Evolutionary conservation across 139 green algal genomes (phyloP), one percentile per base, ranked within the genome.

Genomic region (Diplosphaera chodatii): DNA sequence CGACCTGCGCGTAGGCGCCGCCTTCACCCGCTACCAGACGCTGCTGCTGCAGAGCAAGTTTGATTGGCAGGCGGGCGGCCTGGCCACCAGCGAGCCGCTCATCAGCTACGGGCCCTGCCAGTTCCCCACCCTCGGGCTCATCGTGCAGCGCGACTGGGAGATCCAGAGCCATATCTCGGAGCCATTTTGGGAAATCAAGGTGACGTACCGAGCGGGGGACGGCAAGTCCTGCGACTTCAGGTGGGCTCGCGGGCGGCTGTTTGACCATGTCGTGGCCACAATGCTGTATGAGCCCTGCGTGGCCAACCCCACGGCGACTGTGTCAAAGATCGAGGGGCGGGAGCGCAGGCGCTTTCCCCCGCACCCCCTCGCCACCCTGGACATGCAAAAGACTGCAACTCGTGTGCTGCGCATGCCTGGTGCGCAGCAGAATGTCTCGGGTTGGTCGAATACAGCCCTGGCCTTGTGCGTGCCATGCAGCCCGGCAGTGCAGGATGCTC

Each of bases 21-120:
- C 88, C 65, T 99, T 99, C 83, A 99, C 95, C 1, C 86, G 95
- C 27, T 93, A 98, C 66, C 93, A 98, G 59, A 98, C 95, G 13
- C 75, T 97, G 67, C 81, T 96, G 55, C 87, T 99, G 64, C 88
- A 92, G 87, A 67, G 87, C 63, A 86, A 86, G 66, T 96, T 96
- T 73, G 84, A 96, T 63, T 92, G 88, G 37, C 37, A 20, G 84
- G 55, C 40, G 27, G 73, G n/a, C n/a, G 81, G 67, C 13, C 66
- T 74, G 4, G 67, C 72, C 1, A 40, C 77, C 13, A 70, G 82
- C 15, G 72, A 48, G 16, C 62, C 62, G 25, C 37, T 95, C 32
- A 78, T 99, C 41, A 95, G 85, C 81, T 97, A 98, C 82, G 93
- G 93, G 2, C 93, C 93, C 31, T 98, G 93, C 79, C 94, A 98